Evolutionary conservation across 1,139 yeast genomes (phyloP).

Genomic region (Yamadazyma jaroonii): DNA sequence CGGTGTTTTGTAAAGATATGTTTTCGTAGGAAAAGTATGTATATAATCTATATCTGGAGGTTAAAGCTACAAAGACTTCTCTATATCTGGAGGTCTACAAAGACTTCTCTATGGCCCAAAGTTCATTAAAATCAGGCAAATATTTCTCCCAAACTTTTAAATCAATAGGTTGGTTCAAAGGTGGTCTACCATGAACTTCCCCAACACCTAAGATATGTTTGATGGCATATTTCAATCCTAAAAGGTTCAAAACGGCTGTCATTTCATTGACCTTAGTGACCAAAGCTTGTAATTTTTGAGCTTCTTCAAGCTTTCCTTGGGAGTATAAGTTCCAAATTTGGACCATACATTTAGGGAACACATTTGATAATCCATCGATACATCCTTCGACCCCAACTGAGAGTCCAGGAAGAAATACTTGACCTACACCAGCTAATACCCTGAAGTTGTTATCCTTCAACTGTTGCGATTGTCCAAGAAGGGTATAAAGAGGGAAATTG

Average conservation of each 20-base stretch:
- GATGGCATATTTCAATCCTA: constrained; percentile 39
- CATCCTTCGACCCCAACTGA: constrained; percentile 22
- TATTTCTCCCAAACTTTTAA: constrained; percentile 12
- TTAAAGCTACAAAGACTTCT: constrained; percentile 12
- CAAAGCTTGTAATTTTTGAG: constrained; percentile 34
- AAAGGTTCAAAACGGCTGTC: constrained; percentile 39
- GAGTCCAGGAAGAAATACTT: constrained; percentile 22
- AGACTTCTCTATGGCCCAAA: constrained; percentile 12
- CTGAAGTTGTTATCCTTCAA: constrained; percentile 23
- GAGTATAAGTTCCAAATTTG: constrained; percentile 26
- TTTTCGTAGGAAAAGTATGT: constrained; percentile 9
- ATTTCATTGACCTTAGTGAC: constrained; percentile 41
- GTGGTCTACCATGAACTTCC: constrained; percentile 17
- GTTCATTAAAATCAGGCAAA: constrained; percentile 10
- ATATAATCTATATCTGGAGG: no score
- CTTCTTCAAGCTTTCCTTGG: constrained; percentile 33
- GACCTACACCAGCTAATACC: constrained; percentile 25
- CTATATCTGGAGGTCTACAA: constrained; percentile 13
- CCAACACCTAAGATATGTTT: constrained; percentile 26
- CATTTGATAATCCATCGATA: constrained; percentile 35
- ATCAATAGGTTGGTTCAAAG: constrained; percentile 14
- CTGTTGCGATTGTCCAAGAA: constrained; percentile 35
- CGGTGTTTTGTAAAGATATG: constrained; percentile 13
- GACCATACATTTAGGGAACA: constrained; percentile 40
- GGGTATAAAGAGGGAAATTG: constrained; percentile 26